Conservation (phyloP, 805 yeast species). For the Lachancea waltii region DNA sequence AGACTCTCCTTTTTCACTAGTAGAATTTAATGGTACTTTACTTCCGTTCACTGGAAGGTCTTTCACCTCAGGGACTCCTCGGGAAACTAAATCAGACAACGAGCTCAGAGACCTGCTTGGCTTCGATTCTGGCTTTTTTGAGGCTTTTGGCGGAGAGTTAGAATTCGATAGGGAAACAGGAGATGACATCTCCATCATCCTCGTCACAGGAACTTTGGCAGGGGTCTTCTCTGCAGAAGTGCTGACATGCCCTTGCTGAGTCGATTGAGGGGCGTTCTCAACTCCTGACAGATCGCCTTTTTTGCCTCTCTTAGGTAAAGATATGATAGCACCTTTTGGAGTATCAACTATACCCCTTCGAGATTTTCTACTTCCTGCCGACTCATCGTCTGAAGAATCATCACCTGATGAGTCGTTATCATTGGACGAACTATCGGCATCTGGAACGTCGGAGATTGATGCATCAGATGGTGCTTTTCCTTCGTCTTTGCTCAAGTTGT, state of each 20-base stretch:
- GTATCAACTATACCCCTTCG: conserved; percentile 43
- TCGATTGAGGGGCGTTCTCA: conserved; percentile 20
- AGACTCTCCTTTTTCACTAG: conserved; percentile 10
- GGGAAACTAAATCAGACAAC: conserved; percentile 50
- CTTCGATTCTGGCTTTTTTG: conserved; percentile 15
- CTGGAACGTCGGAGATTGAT: conserved; percentile 36
- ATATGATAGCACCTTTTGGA: conserved; percentile 34
- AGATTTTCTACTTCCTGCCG: conserved; percentile 27
- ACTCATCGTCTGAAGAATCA: conserved; percentile 23
- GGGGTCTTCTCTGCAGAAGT: conserved; percentile 8
- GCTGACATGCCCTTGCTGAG: conserved; percentile 12
- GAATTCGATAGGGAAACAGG: conserved; percentile 7
- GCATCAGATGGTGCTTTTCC: conserved; percentile 23
- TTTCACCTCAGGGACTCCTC: conserved; percentile 63
- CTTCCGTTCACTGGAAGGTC: conserved; percentile 33
- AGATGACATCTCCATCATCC: conserved; percentile 16
- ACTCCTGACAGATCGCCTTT: conserved; percentile 14
- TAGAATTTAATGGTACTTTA: not conserved
- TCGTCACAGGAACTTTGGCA: conserved; percentile 13
- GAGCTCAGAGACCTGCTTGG: conserved; percentile 42
- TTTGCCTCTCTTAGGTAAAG: conserved; percentile 14
- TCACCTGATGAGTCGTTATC: conserved; percentile 18
- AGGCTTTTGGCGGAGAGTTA: conserved; percentile 2
- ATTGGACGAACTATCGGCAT: conserved; percentile 24
- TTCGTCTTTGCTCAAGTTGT: not conserved